Evolutionary conservation across 2,329 filamentous ascomycete species (phyloP), one percentile per base, ranked within the genome.

Genomic region (Chaetoscypha palmicola): DNA sequence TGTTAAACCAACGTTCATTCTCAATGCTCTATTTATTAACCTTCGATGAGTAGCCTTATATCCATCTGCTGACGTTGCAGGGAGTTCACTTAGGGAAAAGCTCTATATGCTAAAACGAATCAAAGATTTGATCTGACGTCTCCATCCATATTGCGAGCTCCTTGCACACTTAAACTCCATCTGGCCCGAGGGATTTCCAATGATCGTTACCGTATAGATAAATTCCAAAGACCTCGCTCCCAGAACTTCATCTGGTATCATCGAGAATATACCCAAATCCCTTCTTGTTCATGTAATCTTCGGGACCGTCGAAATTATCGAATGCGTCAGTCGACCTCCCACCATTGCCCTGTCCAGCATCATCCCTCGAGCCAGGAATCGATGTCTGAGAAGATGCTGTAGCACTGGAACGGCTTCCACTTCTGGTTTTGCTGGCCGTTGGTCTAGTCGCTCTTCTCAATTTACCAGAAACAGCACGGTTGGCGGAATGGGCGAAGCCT

Each of bases 401-500:
- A 4, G 11, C 3, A 31, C 16, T 14, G 28, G 9, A 10, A 12
- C 28, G 4, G 4, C 16, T 14, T 31, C 28, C 28, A 12, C 28
- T 14, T 31, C 28, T 4, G 28, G 11, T 14, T 31, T 31, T 11
- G 28, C 9, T 31, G 9, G 9, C 9, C 28, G 16, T 12, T 4
- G 4, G 28, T 14, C 28, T 14, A 31, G 16, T 4, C 3, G 28
- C 9, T 31, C 28, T 31, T 22, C 28, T n/a, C 17, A 17, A 16
- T 11, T 26, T 5, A 23, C 39, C 28, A 16, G 40, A 36, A 30
- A 43, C 32, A 4, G 40, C 40, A 10, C 40, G 40, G 12, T 30
- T 43, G 10, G 40, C 40, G 10, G 33, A 19, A 14, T 16, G 11
- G 16, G 40, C 40, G 21, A 36, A 36, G 11, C 40, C 40, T 26